phyloP scores from a whole-genome alignment of 345 rosid species.

The Gynandropsis gynandra region DNA sequence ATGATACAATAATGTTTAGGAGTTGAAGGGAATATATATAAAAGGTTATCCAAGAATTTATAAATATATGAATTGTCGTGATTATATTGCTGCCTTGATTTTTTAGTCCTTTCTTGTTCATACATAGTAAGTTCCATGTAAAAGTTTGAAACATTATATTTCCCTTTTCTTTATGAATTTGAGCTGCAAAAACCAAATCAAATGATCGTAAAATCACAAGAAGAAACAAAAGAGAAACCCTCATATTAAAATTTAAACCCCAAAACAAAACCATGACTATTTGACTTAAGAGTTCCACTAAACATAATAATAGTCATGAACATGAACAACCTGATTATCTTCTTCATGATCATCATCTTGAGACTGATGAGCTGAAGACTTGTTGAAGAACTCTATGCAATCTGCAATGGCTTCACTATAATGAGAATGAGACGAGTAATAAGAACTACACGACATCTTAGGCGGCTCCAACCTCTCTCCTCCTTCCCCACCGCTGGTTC shows the following conservation, averaged over 20 bases:
- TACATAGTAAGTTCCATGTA: too few relatives aligned
- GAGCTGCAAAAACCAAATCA: too few relatives aligned
- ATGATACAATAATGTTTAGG: too few relatives aligned
- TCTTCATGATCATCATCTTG: constrained; percentile 45
- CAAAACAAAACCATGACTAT: not conserved
- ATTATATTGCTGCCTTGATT: too few relatives aligned
- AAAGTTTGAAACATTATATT: too few relatives aligned
- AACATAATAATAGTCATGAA: constrained; percentile 36
- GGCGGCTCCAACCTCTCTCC: constrained; percentile 63
- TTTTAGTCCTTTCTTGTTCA: too few relatives aligned
- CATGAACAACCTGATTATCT: constrained; percentile 36
- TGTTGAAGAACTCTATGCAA: constrained; percentile 92
- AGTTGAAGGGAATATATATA: too few relatives aligned
- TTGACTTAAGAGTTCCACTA: constrained; percentile 9
- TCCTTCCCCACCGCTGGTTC: constrained; percentile 6
- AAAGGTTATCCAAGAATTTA: too few relatives aligned
- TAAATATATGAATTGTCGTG: too few relatives aligned
- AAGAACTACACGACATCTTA: constrained; percentile 65
- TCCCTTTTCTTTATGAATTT: too few relatives aligned
- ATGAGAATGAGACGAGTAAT: constrained; percentile 77
- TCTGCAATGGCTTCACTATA: constrained; percentile 84
- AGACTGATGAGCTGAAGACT: constrained; percentile 58
- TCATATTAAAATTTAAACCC: constrained; percentile 9
- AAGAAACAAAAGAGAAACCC: constrained; percentile 12
- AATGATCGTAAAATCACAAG: too few relatives aligned